Evolutionary conservation across 768 basidiomycete genomes (phyloP).

Genomic region (Suillus clintonianus): DNA sequence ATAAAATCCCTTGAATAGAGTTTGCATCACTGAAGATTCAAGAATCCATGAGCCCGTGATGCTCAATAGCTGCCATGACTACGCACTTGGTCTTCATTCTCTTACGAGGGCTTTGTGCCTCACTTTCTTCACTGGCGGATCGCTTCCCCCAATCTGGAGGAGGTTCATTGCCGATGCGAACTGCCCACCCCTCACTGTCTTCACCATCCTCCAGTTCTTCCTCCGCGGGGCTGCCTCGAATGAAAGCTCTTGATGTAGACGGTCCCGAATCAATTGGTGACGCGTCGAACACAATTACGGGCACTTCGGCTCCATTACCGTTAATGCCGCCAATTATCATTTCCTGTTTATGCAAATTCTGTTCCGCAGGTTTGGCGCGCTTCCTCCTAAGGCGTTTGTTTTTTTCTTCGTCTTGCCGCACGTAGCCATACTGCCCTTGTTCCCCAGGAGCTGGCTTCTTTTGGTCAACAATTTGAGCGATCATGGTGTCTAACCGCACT

Average conservation of each 20-base stretch:
- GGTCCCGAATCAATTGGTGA: conserved; percentile 26
- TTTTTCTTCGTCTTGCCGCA: conserved; percentile 74
- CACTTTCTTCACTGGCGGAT: conserved; percentile 43
- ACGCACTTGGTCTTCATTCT: conserved; percentile 45
- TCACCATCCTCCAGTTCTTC: conserved; percentile 67
- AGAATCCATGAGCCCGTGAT: neutral
- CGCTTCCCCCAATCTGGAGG: conserved; percentile 74
- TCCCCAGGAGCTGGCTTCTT: conserved; percentile 70
- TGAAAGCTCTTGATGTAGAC: conserved; percentile 19
- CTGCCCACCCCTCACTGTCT: conserved; percentile 64
- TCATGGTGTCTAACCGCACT: conserved; percentile 61
- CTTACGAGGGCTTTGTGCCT: conserved; percentile 40
- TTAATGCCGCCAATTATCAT: conserved; percentile 14
- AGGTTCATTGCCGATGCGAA: conserved; percentile 61
- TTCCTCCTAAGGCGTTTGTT: conserved; percentile 57
- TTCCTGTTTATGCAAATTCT: conserved; percentile 22
- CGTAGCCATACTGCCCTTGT: conserved; percentile 83
- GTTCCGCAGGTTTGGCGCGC: conserved; percentile 35
- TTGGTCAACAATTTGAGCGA: conserved; percentile 66
- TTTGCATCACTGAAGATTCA: neutral
- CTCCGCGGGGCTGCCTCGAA: conserved; percentile 51
- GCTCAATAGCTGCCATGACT: conserved; percentile 1
- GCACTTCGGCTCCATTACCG: conserved; percentile 10
- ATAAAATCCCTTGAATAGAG: neutral
- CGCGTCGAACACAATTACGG: conserved; percentile 29